Conservation (phyloP, 2,329 filamentous ascomycete genomes). For the Coniochaeta sp. region DNA sequence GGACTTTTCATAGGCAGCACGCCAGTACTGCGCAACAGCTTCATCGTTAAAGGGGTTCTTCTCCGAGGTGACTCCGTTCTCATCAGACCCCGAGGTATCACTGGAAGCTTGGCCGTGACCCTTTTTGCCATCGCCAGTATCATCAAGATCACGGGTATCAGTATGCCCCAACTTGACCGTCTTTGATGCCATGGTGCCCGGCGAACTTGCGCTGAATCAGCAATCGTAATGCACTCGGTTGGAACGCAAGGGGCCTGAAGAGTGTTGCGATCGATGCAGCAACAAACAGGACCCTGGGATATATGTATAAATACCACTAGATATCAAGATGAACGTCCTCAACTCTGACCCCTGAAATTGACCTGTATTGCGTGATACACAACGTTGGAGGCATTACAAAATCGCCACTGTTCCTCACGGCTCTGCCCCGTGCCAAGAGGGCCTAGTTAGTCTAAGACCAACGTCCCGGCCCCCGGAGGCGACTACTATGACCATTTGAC, state of each 20-base stretch:
- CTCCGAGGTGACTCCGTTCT: constrained; percentile 4
- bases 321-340: neutral
- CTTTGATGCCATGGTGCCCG: neutral
- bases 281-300: neutral
- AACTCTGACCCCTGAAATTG: neutral
- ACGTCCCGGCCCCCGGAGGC: too few relatives aligned
- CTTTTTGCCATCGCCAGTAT: neutral
- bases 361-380: neutral
- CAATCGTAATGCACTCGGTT: too few relatives aligned
- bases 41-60: constrained; percentile 23
- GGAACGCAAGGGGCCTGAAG: too few relatives aligned
- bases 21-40: constrained; percentile 22
- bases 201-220: too few relatives aligned
- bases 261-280: neutral
- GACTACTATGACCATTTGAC: neutral
- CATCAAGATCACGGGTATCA: neutral
- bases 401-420: neutral
- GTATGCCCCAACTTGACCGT: neutral
- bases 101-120: neutral
- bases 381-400: neutral
- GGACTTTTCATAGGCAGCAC: constrained; percentile 22
- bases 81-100: constrained; percentile 2
- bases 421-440: too few relatives aligned
- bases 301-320: neutral
- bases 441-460: too few relatives aligned